Evolutionary conservation across 1,284 basidiomycete species (phyloP), one percentile per base, ranked within the genome.

Genomic region (Amylostereum chailletii): DNA sequence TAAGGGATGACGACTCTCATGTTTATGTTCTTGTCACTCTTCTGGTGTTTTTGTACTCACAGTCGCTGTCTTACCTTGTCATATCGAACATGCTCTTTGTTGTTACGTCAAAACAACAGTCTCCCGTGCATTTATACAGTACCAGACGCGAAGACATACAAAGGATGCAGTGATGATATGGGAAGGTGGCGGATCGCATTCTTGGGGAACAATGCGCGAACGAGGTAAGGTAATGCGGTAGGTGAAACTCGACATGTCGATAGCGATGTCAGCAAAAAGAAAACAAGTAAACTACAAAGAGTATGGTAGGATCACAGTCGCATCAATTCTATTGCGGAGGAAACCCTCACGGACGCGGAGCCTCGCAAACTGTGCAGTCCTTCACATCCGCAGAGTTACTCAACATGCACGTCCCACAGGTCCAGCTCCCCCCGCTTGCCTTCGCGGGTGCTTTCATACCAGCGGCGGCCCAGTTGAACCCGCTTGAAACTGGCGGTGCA

Each of bases 401-500:
- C 11, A 74, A 54, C 57, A 61, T 62, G 53, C 78, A 79, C 3
- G 57, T 52, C 2, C 62, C 58, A 56, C 77, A 79, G 6, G 53
- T 67, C 77, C 76, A 79, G 36, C 54, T 57, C 42, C 58, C 64
- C 32, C 46, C 51, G 8, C 55, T 52, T 4, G 62, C 51, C 50
- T 65, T 61, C 30, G 63, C 29, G 3, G 75, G 71, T 4, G 61
- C 60, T 54, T 67, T 68, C 54, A 77, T 50, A 4, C 78, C 77
- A 9, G 73, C 75, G 19, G 75, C 77, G 31, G 65, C 66, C 72
- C 76, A 83, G 53, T 81, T 63, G 53, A 83, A 82, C 11, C 56
- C 60, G 41, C 62, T 63, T 2, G 42, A 10, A 3, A 44, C 41
- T 11, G 50, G 29, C 10, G 8, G 36, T 31, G 45, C 11, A 8